These are phyloP conservation scores for Thalia dealbata DNA, from an alignment of 176 grass and related monocot species.

Conservation along the genomic window DNA sequence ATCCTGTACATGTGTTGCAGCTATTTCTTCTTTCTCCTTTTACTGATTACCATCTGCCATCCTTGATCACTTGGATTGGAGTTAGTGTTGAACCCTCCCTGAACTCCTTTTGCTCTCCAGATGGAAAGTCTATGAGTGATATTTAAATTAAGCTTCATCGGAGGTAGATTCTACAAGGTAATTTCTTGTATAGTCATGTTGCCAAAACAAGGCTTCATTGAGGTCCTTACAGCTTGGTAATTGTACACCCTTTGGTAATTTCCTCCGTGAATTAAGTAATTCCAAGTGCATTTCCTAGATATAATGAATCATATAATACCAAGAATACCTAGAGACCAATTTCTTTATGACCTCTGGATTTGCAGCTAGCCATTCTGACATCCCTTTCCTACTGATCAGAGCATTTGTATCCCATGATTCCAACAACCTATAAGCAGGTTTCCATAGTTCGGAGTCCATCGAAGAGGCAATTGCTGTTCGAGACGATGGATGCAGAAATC, in stretches of 20 bases:
- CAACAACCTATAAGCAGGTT: slow-evolving; percentile 76
- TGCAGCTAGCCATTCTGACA: slow-evolving; percentile 69
- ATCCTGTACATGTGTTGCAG: too few relatives aligned
- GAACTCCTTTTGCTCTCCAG: too few relatives aligned
- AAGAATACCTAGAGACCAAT: slow-evolving; percentile 81
- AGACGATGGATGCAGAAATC: too few relatives aligned
- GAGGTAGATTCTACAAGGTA: too few relatives aligned
- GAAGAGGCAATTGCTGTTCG: too few relatives aligned
- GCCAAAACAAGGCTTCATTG: slow-evolving; percentile 26
- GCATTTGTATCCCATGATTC: slow-evolving; percentile 63
- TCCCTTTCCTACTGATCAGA: slow-evolving; percentile 53
- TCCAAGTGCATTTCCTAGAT: slow-evolving; percentile 93
- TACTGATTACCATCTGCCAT: too few relatives aligned
- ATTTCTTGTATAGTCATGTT: slow-evolving; percentile 34
- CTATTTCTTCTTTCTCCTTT: too few relatives aligned
- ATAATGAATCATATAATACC: slow-evolving; percentile 91
- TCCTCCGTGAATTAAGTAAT: slow-evolving; percentile 79
- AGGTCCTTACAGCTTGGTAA: slow-evolving; percentile 81
- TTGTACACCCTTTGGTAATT: slow-evolving; percentile 74
- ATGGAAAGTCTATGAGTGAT: too few relatives aligned
- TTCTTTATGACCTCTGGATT: slow-evolving; percentile 51
- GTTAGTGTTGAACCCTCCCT: too few relatives aligned
- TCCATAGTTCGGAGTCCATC: too few relatives aligned
- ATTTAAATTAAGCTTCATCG: too few relatives aligned
- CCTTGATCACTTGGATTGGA: too few relatives aligned